Percentiles rank a stretch among this genome's conserved stretches.
Evolutionary conservation across 2,329 filamentous ascomycete genomes (phyloP).

Genomic region (Penicillium sclerotiorum): DNA sequence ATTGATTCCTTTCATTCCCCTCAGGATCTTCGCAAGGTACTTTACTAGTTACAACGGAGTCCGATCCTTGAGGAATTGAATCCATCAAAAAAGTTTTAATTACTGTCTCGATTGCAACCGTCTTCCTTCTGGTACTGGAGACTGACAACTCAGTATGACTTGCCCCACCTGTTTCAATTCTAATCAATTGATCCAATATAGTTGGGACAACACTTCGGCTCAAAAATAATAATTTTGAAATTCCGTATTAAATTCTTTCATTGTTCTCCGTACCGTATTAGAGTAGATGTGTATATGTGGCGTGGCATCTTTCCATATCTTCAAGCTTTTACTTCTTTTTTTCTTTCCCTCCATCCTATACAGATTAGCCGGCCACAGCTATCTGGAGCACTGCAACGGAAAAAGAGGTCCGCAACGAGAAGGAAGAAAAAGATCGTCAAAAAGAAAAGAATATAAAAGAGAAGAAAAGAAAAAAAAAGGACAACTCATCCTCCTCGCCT

Average conservation of each 20-base stretch:
- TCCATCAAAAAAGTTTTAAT: too few relatives aligned
- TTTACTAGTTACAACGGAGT: too few relatives aligned
- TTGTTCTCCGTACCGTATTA: constrained; percentile 15
- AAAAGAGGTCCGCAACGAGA: too few relatives aligned
- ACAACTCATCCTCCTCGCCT: background rate
- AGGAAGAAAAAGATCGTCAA: too few relatives aligned
- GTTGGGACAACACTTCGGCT: constrained; percentile 12
- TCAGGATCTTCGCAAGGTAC: too few relatives aligned
- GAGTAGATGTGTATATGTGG: constrained; percentile 18
- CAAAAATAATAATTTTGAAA: constrained; percentile 14
- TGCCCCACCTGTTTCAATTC: constrained; percentile 35
- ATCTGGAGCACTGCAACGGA: too few relatives aligned
- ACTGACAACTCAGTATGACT: constrained; percentile 4
- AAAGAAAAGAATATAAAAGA: too few relatives aligned
- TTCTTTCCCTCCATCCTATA: too few relatives aligned
- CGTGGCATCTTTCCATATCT: constrained; percentile 16
- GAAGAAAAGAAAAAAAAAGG: too few relatives aligned
- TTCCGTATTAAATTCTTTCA: constrained; percentile 11
- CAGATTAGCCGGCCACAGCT: too few relatives aligned
- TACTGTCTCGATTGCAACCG: constrained; percentile 2
- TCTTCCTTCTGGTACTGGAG: background rate
- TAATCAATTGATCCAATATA: constrained; percentile 23
- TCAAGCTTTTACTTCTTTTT: constrained; percentile 9
- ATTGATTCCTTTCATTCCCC: too few relatives aligned
- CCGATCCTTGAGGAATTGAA: too few relatives aligned